Evolutionary conservation across 2,329 filamentous ascomycete genomes (phyloP), one percentile per base, ranked within the genome.

Genomic region (Tympanopsis confertula): DNA sequence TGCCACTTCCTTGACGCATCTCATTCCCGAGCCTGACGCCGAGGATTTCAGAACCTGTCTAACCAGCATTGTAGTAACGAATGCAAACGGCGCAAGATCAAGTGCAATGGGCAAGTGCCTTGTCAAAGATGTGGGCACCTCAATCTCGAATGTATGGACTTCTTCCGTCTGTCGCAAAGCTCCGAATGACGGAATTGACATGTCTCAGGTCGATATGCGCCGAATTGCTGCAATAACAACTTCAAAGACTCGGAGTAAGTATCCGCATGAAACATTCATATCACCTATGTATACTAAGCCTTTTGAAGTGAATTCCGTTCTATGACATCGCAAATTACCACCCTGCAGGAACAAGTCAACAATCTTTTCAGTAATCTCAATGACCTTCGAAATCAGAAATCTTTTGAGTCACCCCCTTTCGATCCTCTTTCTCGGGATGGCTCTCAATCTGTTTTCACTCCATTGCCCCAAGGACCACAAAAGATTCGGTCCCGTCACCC

Each of bases 11-110:
- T n/a, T n/a, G n/a, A n/a, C n/a, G n/a, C n/a, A n/a, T n/a, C n/a
- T n/a, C n/a, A n/a, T n/a, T n/a, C n/a, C n/a, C n/a, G n/a, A n/a
- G n/a, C n/a, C n/a, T n/a, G n/a, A n/a, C n/a, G n/a, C n/a, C n/a
- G n/a, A n/a, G n/a, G n/a, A n/a, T n/a, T n/a, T n/a, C n/a, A n/a
- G n/a, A n/a, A n/a, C n/a, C n/a, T n/a, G n/a, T n/a, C n/a, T n/a
- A n/a, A n/a, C n/a, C n/a, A n/a, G n/a, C n/a, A n/a, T n/a, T 5
- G 13, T 19, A 74, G 71, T 51, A 78, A 79, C 52, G 73, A 78
- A 49, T 78, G 74, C 59, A 78, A 78, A 53, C 61, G 75, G 36
- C 67, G 76, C 40, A 80, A 81, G 59, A 80, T 81, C 54, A 79
- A 78, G 45, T 78, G 76, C 58, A 80, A 80, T 56, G 76, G 76